Evolutionary conservation across 768 basidiomycete species (phyloP).

Genomic region (Postia placenta): DNA sequence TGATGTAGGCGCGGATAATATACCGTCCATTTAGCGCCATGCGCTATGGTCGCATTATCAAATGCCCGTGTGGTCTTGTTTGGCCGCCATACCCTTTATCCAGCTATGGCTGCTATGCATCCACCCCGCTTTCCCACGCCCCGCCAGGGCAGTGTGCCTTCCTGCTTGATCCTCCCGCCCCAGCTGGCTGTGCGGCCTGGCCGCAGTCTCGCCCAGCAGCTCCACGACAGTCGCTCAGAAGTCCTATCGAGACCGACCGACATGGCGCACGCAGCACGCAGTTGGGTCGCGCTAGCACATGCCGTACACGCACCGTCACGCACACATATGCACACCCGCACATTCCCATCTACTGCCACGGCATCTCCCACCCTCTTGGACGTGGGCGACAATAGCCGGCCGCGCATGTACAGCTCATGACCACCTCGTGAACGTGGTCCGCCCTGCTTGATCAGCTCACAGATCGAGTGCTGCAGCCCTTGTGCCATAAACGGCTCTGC

Average conservation of each 20-base stretch:
- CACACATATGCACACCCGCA: neutral
- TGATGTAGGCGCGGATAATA: slow-evolving; percentile 9
- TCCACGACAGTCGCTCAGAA: no score
- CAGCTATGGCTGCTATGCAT: neutral
- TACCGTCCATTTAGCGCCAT: no score
- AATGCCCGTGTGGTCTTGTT: no score
- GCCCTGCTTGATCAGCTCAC: neutral
- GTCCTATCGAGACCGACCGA: no score
- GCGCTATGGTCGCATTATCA: no score
- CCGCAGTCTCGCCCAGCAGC: no score
- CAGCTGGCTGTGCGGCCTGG: no score
- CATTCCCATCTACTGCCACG: neutral
- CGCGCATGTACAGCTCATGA: neutral
- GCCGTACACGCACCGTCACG: neutral
- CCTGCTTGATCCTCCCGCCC: neutral
- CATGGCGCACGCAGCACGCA: no score
- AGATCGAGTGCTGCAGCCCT: neutral
- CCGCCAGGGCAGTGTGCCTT: no score
- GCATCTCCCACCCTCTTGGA: neutral
- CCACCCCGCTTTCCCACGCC: neutral
- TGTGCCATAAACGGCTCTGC: neutral
- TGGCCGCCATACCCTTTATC: neutral
- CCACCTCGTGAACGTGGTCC: neutral
- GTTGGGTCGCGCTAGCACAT: neutral
- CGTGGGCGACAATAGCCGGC: neutral